Evolutionary conservation across 2,329 filamentous ascomycete species (phyloP).

Genomic region (Penicillium rolfsii): DNA sequence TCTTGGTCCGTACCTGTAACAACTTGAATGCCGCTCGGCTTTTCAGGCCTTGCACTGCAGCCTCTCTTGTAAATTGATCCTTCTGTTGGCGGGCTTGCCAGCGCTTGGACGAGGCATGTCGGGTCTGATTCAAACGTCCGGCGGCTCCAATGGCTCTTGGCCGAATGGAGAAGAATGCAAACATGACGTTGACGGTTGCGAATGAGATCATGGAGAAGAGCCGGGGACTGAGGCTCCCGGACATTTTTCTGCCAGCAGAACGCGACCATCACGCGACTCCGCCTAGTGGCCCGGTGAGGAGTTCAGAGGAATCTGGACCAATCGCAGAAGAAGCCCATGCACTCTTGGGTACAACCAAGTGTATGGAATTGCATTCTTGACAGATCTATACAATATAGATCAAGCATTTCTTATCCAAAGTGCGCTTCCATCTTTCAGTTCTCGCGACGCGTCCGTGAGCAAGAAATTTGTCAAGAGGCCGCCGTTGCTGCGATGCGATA

Average conservation of each 20-base stretch:
- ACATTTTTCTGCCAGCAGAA: constrained; percentile 19
- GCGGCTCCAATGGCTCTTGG: background rate
- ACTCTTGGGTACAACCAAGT: no score
- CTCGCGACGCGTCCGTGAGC: no score
- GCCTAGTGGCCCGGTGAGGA: background rate
- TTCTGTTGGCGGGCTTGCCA: constrained; percentile 81
- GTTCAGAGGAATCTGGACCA: background rate
- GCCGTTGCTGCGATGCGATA: no score
- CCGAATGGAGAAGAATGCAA: constrained; percentile 5
- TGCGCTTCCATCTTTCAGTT: no score
- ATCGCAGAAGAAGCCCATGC: no score
- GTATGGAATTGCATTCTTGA: no score
- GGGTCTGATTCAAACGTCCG: constrained; percentile 15
- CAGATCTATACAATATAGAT: no score
- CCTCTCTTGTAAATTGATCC: constrained; percentile 74
- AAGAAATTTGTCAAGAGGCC: no score
- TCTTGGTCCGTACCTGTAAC: constrained; percentile 64
- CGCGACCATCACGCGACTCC: background rate
- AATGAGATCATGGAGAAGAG: background rate
- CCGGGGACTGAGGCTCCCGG: background rate
- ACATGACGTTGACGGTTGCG: constrained; percentile 17
- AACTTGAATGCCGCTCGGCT: constrained; percentile 94
- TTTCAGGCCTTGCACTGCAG: constrained; percentile 78
- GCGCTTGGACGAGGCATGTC: constrained; percentile 64
- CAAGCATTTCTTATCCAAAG: no score